These are phyloP conservation scores for Fragilariopsis cylindrus DNA, from an alignment of 108 stramenopile genomes.

Conservation along the genomic window DNA sequence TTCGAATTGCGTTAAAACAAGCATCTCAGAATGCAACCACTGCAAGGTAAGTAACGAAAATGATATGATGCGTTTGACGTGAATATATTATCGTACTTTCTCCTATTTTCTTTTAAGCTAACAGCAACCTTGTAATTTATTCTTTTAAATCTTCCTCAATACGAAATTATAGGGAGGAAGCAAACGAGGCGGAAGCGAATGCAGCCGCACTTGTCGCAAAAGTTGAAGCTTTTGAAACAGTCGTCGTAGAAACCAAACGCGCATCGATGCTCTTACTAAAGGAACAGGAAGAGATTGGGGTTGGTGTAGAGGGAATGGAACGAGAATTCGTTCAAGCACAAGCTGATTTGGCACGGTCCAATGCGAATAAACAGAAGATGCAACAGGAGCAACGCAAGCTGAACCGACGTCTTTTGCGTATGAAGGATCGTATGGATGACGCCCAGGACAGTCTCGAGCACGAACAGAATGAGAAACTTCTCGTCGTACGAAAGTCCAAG, in stretches of 20 bases:
- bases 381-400: constrained; percentile 13
- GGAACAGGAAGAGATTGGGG: constrained; percentile 9
- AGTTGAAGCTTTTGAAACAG: constrained; percentile 1
- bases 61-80: too few species aligned
- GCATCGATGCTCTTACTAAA: neutral
- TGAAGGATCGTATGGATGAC: constrained; percentile 2
- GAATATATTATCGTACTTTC: too few species aligned
- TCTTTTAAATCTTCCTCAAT: neutral
- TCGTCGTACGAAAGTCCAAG: neutral
- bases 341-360: constrained; percentile 3
- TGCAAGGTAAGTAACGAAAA: constrained; percentile 10
- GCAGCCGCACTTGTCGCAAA: neutral
- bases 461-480: neutral
- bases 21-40: constrained; percentile 11
- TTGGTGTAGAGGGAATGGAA: constrained; percentile 6
- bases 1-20: constrained; percentile 7
- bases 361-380: constrained; percentile 12
- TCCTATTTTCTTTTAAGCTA: too few species aligned
- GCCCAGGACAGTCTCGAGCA: neutral
- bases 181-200: constrained; percentile 9
- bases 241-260: constrained; percentile 24
- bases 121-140: neutral
- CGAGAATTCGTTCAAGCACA: constrained; percentile 16
- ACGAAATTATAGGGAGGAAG: neutral
- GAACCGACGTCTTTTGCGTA: neutral